Evolutionary conservation across 2,329 filamentous ascomycete species (phyloP).

Genomic region (Neofusicoccum ribis): DNA sequence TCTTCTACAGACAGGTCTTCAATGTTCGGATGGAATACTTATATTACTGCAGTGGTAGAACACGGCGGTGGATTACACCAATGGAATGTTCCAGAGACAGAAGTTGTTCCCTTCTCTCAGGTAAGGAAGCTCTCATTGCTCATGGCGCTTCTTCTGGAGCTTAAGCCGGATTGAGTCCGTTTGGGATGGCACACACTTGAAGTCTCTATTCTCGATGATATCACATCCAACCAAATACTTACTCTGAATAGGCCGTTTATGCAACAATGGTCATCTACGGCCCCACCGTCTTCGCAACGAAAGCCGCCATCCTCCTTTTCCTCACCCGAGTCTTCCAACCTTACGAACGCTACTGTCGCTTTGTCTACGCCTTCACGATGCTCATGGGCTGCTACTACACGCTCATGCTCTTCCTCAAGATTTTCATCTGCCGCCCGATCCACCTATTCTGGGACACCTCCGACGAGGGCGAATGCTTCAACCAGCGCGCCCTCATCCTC

Average conservation of each 20-base stretch:
- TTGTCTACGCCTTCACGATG: conserved; percentile 39
- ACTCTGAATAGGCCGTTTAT: conserved; percentile 33
- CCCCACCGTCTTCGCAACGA: conserved; percentile 42
- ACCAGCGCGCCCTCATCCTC: conserved; percentile 39
- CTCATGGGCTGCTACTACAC: conserved; percentile 38
- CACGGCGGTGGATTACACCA: conserved; percentile 40
- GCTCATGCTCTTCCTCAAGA: conserved; percentile 39
- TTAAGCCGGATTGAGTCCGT: no score
- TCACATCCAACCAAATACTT: background rate
- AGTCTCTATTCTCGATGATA: no score
- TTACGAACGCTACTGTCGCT: conserved; percentile 33
- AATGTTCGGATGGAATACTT: background rate
- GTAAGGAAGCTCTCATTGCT: conserved; percentile 21
- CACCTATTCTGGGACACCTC: conserved; percentile 36
- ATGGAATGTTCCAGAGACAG: conserved; percentile 22
- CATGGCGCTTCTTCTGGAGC: no score
- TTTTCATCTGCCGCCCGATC: conserved; percentile 40
- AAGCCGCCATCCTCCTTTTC: conserved; percentile 40
- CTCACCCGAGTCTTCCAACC: conserved; percentile 41
- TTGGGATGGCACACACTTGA: no score
- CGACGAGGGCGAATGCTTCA: conserved; percentile 32
- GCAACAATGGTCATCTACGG: conserved; percentile 42
- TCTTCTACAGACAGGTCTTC: background rate
- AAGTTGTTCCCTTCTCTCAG: conserved; percentile 29
- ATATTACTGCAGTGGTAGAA: conserved; percentile 33